These are phyloP conservation scores for Lyophyllum decastes DNA, from an alignment of 768 basidiomycete genomes.

Conservation along the genomic window DNA sequence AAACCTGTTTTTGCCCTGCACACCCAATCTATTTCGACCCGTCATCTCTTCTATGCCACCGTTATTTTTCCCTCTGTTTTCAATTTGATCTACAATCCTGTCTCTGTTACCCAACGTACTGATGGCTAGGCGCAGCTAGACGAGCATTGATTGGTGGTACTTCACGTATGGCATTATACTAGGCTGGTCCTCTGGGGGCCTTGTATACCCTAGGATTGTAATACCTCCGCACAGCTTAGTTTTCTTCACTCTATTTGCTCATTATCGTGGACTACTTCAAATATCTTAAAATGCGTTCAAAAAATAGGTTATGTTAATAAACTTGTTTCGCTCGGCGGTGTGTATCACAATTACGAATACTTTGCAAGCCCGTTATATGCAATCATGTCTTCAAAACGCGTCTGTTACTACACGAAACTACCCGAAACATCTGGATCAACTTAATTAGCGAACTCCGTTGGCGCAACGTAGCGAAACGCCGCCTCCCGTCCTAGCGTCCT, in stretches of 20 bases:
- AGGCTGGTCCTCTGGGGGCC: not conserved
- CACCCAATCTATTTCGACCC: not conserved
- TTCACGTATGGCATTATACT: conserved; percentile 1
- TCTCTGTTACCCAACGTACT: conserved; percentile 6
- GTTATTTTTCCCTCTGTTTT: conserved; percentile 1
- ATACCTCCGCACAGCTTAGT: not conserved
- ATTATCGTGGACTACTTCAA: not conserved
- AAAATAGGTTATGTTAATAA: not conserved
- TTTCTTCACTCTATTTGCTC: not conserved
- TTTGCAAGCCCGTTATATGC: too few relatives aligned
- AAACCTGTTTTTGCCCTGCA: not conserved
- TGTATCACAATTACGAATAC: too few relatives aligned
- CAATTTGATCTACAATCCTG: not conserved
- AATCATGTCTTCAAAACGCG: too few relatives aligned
- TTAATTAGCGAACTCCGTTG: too few relatives aligned
- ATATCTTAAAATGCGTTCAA: conserved; percentile 3
- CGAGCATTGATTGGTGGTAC: conserved; percentile 1
- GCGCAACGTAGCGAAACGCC: too few relatives aligned
- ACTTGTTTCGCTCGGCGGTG: too few relatives aligned
- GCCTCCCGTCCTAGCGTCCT: too few relatives aligned
- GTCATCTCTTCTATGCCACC: not conserved
- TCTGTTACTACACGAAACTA: too few relatives aligned
- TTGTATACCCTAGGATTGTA: conserved; percentile 9
- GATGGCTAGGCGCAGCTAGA: conserved; percentile 4
- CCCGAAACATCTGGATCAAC: too few relatives aligned